A percentile compares a stretch with the other conserved stretches of the same genome.
Conservation (phyloP, 768 basidiomycete species). For the Amanita phalloides region DNA sequence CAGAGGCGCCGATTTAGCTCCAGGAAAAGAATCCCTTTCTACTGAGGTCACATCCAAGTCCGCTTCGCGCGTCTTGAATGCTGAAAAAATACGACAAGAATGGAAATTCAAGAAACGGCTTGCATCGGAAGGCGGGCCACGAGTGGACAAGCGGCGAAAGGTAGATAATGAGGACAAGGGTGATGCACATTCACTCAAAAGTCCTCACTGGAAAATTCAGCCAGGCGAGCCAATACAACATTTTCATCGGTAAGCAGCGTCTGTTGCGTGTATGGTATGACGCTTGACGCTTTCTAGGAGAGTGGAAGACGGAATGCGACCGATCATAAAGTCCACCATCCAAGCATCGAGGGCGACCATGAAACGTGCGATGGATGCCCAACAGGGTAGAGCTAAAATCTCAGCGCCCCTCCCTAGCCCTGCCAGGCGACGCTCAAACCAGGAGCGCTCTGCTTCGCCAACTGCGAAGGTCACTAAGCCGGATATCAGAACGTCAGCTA, state of each 20-base stretch:
- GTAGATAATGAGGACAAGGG: conserved; percentile 11
- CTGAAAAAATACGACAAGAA: conserved; percentile 43
- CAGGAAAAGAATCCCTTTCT: conserved; percentile 27
- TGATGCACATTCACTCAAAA: conserved; percentile 1
- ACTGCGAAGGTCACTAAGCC: background rate
- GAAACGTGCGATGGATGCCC: background rate
- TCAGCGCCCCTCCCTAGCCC: background rate
- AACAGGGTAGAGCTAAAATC: background rate
- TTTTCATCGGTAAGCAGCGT: conserved; percentile 54
- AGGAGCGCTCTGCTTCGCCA: conserved; percentile 9
- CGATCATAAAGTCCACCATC: conserved; percentile 49
- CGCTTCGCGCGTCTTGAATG: conserved; percentile 52
- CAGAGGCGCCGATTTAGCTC: conserved; percentile 44
- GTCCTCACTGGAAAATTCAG: conserved; percentile 33
- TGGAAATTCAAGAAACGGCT: conserved; percentile 38
- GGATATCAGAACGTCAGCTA: conserved; percentile 13
- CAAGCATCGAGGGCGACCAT: conserved; percentile 41
- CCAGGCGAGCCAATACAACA: conserved; percentile 65
- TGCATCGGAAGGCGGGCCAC: conserved; percentile 14
- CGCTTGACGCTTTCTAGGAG: conserved; percentile 31
- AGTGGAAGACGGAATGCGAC: conserved; percentile 64
- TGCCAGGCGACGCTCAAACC: background rate
- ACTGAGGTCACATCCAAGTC: conserved; percentile 65
- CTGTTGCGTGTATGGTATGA: background rate
- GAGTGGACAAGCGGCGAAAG: conserved; percentile 23